Evolutionary conservation across 2,329 filamentous ascomycete genomes (phyloP), one percentile per base, ranked within the genome.

Genomic region (Mariannaea sp.): DNA sequence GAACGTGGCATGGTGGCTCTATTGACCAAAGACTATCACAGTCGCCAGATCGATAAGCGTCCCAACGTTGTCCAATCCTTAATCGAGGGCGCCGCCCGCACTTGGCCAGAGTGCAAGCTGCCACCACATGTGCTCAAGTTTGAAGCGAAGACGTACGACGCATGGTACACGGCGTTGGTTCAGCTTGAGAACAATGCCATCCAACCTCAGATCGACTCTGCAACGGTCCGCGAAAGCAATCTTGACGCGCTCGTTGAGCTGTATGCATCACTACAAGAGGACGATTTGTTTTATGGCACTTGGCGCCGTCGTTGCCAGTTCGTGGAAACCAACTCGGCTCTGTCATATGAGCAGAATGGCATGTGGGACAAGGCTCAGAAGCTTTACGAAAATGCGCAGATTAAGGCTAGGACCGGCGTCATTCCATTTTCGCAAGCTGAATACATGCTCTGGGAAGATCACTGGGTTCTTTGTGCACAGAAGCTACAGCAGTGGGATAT

Each of bases 401-500:
- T 99, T 71, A 99, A 97, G 72, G 94, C 95, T 38, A 85, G 95
- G 40, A 97, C 93, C 1, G 94, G 92, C 45, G 90, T 93, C n/a
- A 85, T 97, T 56, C 93, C 94, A 0, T 97, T 97, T 72, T 96
- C 93, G 1, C 90, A 95, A 65, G 92, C 88, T 26, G 94, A 99
- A 73, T 99, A 99, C 73, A 97, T 96, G 84, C 82, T 99, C 1
- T 99, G 94, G 94, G 94, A 99, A 73, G 94, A 99, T 68, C 95
- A 99, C 65, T 99, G 94, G 94, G 87, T 99, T 35, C 82, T 97
- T 43, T 99, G 94, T 71, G 94, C 93, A 0, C 92, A 97, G 74
- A 99, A 99, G 75, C 80, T 99, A 39, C 95, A 99, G 71, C 95
- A 99, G 69, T 99, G 94, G 94, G 94, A 99, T 65, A 93, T 99